Conservation (phyloP, 176 grass and related monocot genomes). For the Leersia perrieri region DNA sequence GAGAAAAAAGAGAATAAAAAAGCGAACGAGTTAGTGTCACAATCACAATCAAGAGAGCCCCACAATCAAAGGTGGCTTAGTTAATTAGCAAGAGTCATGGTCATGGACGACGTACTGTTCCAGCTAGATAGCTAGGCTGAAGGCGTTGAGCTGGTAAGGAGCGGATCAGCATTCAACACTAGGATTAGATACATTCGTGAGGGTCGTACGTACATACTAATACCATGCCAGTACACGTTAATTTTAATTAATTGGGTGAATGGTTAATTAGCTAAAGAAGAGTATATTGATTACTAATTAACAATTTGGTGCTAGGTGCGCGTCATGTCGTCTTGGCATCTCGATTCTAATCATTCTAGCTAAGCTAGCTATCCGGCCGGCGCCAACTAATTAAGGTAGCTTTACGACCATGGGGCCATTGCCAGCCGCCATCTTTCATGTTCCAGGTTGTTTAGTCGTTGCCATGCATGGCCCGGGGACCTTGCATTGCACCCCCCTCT, state of each 20-base stretch:
- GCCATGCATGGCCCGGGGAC: too few relatives aligned
- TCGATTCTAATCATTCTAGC: too few relatives aligned
- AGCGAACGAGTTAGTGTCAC: not conserved
- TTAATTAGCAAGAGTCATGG: not conserved
- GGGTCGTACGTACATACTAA: not conserved
- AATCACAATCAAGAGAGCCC: too few relatives aligned
- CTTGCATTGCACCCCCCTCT: not conserved
- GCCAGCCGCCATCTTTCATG: conserved; percentile 18
- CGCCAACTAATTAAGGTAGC: conserved; percentile 19
- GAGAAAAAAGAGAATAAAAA: not conserved
- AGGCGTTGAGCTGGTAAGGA: conserved; percentile 19
- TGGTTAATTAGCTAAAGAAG: not conserved
- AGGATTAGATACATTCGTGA: too few relatives aligned
- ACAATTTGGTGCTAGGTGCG: conserved; percentile 19
- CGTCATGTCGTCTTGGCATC: not conserved
- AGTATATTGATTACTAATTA: not conserved
- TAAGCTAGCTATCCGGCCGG: not conserved
- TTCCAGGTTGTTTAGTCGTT: conserved; percentile 21
- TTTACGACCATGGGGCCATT: not conserved
- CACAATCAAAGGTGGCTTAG: conserved; percentile 21
- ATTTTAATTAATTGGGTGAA: not conserved
- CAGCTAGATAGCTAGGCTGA: too few relatives aligned
- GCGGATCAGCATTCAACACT: too few relatives aligned
- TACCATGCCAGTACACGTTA: not conserved
- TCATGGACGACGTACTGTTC: conserved; percentile 17